These are phyloP conservation scores for Aspergillus sparsus DNA, from an alignment of 495 filamentous ascomycete genomes.

Conservation along the genomic window DNA sequence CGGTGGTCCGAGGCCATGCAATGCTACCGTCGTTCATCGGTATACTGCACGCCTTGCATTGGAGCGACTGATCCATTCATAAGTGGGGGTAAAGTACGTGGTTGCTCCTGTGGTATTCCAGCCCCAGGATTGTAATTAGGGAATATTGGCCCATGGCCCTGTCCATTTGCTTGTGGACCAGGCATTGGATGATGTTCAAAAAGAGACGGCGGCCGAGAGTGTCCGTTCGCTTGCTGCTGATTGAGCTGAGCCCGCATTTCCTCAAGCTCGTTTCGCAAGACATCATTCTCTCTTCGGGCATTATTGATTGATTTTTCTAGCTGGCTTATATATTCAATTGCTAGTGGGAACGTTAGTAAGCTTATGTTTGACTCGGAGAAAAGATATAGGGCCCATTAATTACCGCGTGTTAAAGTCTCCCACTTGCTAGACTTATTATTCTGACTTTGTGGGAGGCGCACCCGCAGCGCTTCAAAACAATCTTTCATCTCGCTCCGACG, in stretches of 20 bases:
- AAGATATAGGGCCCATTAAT: conserved; percentile 5
- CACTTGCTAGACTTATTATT: conserved; percentile 97
- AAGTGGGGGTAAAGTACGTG: conserved; percentile 53
- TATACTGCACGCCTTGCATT: conserved; percentile 61
- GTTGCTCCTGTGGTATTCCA: conserved; percentile 43
- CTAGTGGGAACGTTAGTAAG: conserved; percentile 21
- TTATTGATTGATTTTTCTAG: conserved; percentile 39
- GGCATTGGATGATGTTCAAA: conserved; percentile 45
- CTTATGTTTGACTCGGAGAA: not conserved
- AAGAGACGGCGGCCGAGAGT: conserved; percentile 39
- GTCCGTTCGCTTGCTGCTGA: conserved; percentile 54
- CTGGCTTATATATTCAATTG: conserved; percentile 46
- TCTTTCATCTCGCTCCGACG: conserved; percentile 98
- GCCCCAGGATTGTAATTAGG: conserved; percentile 37
- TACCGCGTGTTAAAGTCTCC: conserved; percentile 97
- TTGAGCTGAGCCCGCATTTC: conserved; percentile 49
- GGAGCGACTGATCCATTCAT: conserved; percentile 52
- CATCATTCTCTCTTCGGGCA: conserved; percentile 48
- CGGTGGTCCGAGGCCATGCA: not conserved
- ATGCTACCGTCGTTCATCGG: conserved; percentile 49
- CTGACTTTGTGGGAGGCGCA: conserved; percentile 78
- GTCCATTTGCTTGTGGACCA: conserved; percentile 40
- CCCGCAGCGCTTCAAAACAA: conserved; percentile 83
- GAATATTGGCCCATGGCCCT: conserved; percentile 37
- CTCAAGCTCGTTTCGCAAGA: conserved; percentile 54